A percentile compares a stretch with the other conserved stretches of the same genome.
These are phyloP conservation scores for Tricholoma sp. DNA, from an alignment of 768 basidiomycete species.

Conservation along the genomic window DNA sequence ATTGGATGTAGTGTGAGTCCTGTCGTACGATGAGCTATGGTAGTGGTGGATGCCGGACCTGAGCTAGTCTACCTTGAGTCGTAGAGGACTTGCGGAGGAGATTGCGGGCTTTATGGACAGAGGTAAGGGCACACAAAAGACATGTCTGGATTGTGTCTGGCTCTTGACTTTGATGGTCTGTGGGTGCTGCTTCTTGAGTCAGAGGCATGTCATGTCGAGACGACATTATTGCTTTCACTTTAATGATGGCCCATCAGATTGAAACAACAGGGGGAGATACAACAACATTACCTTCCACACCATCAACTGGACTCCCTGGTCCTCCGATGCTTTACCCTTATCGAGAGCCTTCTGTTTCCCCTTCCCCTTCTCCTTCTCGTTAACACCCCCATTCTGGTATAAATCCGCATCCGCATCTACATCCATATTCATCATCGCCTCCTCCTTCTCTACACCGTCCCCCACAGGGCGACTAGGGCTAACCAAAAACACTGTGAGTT, in stretches of 20 bases:
- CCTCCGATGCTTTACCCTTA: slow-evolving; percentile 27
- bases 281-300: no score
- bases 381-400: neutral
- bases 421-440: neutral
- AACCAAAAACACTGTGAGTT: neutral
- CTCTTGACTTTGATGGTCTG: neutral
- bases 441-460: neutral
- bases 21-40: no score
- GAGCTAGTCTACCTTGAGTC: neutral
- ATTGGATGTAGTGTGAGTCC: slow-evolving; percentile 3
- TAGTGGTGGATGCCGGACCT: neutral
- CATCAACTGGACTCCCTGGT: slow-evolving; percentile 7
- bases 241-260: neutral
- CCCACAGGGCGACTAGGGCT: no score
- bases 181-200: no score
- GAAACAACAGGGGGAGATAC: neutral
- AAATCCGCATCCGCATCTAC: slow-evolving; percentile 3
- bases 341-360: slow-evolving; percentile 8
- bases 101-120: neutral
- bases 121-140: neutral
- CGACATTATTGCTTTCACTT: neutral
- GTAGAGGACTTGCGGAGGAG: neutral
- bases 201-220: neutral
- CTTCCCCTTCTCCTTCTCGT: slow-evolving; percentile 10
- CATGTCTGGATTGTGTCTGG: no score